Evolutionary conservation across 768 basidiomycete species (phyloP).

Genomic region (Serendipita vermifera): DNA sequence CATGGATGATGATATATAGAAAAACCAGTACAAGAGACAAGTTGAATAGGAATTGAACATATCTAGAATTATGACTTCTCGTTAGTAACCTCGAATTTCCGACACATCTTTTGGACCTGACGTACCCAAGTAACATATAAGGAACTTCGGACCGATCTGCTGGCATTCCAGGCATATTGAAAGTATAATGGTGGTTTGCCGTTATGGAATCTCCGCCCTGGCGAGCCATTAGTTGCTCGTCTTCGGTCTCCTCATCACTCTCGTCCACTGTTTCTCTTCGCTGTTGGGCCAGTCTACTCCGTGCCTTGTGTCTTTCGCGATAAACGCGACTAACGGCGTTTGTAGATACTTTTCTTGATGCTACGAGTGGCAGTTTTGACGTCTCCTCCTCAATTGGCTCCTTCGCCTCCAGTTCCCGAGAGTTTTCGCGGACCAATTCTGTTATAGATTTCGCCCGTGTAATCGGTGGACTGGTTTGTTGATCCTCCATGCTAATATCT

Average conservation of each 20-base stretch:
- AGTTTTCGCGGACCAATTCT: too few relatives aligned
- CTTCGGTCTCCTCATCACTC: conserved; percentile 29
- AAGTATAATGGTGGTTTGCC: conserved; percentile 51
- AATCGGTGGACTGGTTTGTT: not conserved
- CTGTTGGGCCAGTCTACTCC: too few relatives aligned
- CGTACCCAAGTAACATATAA: conserved; percentile 76
- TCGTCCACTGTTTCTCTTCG: conserved; percentile 14
- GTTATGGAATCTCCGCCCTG: conserved; percentile 5
- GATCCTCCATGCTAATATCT: not conserved
- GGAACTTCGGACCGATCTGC: conserved; percentile 51
- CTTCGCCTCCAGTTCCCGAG: not conserved
- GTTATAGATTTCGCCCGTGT: not conserved
- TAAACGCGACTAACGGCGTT: conserved; percentile 7
- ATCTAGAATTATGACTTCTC: conserved; percentile 34
- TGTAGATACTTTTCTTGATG: not conserved
- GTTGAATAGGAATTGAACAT: conserved; percentile 93
- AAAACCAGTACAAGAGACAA: conserved; percentile 68
- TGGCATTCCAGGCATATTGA: conserved; percentile 58
- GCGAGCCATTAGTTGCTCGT: conserved; percentile 32
- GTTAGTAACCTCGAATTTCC: not conserved
- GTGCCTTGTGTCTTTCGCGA: conserved; percentile 7
- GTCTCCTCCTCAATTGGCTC: too few relatives aligned
- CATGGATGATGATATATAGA: conserved; percentile 72
- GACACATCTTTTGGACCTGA: conserved; percentile 14
- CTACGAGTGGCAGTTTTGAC: too few relatives aligned